A percentile compares a stretch with the other conserved stretches of the same genome.
Conservation (phyloP, 306 rosid genomes). For the Cucumis hystrix region DNA sequence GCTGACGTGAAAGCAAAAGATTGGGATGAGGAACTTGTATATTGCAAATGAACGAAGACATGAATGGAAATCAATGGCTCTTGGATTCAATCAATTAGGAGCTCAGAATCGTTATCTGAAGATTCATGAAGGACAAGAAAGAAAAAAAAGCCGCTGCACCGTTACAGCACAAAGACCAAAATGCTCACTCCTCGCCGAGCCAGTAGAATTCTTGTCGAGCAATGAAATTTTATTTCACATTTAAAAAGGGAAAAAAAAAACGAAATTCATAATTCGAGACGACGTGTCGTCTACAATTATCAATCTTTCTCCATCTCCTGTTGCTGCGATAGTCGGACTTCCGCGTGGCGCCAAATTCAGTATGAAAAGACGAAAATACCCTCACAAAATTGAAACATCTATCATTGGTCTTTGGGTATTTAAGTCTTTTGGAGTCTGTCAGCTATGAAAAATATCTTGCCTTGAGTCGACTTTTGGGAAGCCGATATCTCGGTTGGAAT, state of each 20-base stretch:
- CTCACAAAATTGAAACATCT: background rate
- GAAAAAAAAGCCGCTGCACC: background rate
- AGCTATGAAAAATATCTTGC: background rate
- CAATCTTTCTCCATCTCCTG: background rate
- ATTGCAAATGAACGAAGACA: slow-evolving; percentile 39
- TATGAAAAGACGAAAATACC: background rate
- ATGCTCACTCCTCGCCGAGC: background rate
- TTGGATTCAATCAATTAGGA: background rate
- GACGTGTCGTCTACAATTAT: slow-evolving; percentile 7
- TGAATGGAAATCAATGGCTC: slow-evolving; percentile 11
- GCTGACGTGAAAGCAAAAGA: slow-evolving; percentile 13
- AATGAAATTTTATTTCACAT: background rate
- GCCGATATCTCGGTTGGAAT: slow-evolving; percentile 1
- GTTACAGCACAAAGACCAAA: background rate
- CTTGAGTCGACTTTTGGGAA: background rate
- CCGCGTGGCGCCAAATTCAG: slow-evolving; percentile 5
- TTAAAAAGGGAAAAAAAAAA: background rate
- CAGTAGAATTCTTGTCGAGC: background rate
- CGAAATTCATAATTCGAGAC: background rate
- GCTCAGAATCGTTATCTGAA: background rate
- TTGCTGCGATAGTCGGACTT: background rate
- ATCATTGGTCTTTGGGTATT: background rate
- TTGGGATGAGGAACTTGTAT: slow-evolving; percentile 17
- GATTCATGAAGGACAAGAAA: background rate
- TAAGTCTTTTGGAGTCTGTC: background rate